Evolutionary conservation across 2,329 filamentous ascomycete species (phyloP).

Genomic region (Exophiala aquamarina): DNA sequence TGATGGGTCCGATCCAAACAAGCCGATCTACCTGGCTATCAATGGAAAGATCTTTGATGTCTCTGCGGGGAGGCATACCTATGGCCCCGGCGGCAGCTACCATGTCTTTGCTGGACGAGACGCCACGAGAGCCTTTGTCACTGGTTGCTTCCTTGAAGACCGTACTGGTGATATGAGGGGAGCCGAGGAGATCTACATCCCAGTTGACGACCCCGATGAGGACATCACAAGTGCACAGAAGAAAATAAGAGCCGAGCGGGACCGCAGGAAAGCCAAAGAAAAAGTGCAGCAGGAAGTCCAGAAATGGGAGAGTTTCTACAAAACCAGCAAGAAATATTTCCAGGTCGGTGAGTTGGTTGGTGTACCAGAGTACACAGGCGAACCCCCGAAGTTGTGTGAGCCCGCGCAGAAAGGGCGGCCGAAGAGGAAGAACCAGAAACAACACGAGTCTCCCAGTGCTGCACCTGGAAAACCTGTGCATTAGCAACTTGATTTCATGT

Average conservation of each 20-base stretch:
- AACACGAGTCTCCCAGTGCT: not conserved
- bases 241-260: conserved; percentile 59
- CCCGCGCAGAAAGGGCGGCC: conserved; percentile 67
- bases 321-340: conserved; percentile 75
- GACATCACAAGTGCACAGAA: conserved; percentile 39
- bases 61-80: conserved; percentile 54
- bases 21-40: conserved; percentile 87
- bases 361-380: conserved; percentile 39
- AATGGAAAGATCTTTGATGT: conserved; percentile 69
- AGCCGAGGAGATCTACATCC: conserved; percentile 79
- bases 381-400: conserved; percentile 67
- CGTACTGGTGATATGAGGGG: conserved; percentile 80
- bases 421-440: conserved; percentile 39
- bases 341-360: conserved; percentile 72
- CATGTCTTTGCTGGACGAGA: conserved; percentile 83
- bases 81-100: conserved; percentile 85
- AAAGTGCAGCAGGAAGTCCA: conserved; percentile 67
- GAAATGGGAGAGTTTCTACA: conserved; percentile 85
- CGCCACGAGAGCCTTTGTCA: conserved; percentile 84
- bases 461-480: conserved; percentile 28
- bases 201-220: conserved; percentile 61
- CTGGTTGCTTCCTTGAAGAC: conserved; percentile 88
- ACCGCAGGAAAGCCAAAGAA: conserved; percentile 63
- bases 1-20: conserved; percentile 71
- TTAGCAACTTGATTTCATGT: not conserved